phyloP scores from a whole-genome alignment of 2,329 filamentous ascomycete species.

The Alternaria incomplexa region DNA sequence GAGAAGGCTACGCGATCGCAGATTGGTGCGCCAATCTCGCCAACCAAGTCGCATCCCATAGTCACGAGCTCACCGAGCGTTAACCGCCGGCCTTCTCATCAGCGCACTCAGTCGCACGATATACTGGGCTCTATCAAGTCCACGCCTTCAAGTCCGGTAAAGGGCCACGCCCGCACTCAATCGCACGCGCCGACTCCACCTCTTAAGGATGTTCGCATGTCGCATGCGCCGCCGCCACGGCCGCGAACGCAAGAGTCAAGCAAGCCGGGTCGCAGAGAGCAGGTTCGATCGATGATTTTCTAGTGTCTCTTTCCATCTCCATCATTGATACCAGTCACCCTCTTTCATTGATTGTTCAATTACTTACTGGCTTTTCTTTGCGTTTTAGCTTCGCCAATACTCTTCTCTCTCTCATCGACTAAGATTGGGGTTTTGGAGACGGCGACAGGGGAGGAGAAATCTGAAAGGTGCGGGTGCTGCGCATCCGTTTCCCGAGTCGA shows the following conservation, averaged over 20 bases:
- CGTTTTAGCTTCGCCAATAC: constrained; percentile 27
- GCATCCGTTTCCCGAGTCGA: constrained; percentile 11
- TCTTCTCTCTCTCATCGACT: constrained; percentile 26
- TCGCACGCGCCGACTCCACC: constrained; percentile 40
- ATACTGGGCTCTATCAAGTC: constrained; percentile 22
- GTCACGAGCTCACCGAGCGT: constrained; percentile 19
- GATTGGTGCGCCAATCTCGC: constrained; percentile 26
- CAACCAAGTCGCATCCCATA: constrained; percentile 23
- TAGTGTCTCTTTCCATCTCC: constrained; percentile 28
- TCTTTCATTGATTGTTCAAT: constrained; percentile 28
- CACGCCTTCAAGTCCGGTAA: constrained; percentile 37
- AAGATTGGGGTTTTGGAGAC: constrained; percentile 27
- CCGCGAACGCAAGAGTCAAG: constrained; percentile 38
- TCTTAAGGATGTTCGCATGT: constrained; percentile 36
- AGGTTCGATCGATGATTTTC: constrained; percentile 53
- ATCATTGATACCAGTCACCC: constrained; percentile 32
- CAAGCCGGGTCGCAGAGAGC: constrained; percentile 39
- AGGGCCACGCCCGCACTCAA: constrained; percentile 42
- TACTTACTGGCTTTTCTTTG: constrained; percentile 35
- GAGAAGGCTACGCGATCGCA: constrained; percentile 38
- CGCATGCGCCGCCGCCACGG: constrained; percentile 35
- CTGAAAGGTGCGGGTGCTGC: constrained; percentile 22
- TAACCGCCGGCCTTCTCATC: constrained; percentile 26
- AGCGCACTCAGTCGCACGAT: constrained; percentile 43
- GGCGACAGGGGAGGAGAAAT: constrained; percentile 11